phyloP scores from a whole-genome alignment of 106 monocot species.

The Amphibolis antarctica region DNA sequence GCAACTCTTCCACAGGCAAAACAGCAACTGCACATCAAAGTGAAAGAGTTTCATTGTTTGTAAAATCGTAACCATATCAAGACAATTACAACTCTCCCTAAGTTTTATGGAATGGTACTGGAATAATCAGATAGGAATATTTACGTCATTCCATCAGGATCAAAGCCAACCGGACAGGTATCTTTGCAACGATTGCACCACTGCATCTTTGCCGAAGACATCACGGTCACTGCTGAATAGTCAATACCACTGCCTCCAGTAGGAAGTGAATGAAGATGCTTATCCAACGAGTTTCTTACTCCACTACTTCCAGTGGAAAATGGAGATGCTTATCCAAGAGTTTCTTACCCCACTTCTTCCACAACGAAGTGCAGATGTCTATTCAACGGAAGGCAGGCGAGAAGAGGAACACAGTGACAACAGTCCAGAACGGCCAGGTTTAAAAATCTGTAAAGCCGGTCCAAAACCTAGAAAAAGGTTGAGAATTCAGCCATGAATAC shows the following conservation, averaged over 20 bases:
- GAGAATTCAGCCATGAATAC: too few relatives aligned
- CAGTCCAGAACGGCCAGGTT: too few relatives aligned
- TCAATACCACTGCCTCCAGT: not conserved
- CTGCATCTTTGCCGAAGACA: not conserved
- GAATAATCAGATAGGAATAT: not conserved
- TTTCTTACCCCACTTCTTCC: too few relatives aligned
- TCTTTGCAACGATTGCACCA: conserved; percentile 22
- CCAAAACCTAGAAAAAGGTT: too few relatives aligned
- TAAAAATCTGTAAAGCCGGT: too few relatives aligned
- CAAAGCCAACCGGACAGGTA: not conserved
- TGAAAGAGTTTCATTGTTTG: not conserved
- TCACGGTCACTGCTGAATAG: not conserved
- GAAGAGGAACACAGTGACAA: too few relatives aligned
- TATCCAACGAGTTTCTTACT: too few relatives aligned
- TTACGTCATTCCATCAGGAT: conserved; percentile 11
- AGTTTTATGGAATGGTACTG: not conserved
- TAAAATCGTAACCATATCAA: not conserved
- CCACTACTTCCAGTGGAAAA: too few relatives aligned
- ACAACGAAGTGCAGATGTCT: too few relatives aligned
- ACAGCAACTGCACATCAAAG: conserved; percentile 42
- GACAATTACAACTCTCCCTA: not conserved
- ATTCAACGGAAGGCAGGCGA: too few relatives aligned
- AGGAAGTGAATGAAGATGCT: not conserved
- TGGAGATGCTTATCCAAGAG: too few relatives aligned
- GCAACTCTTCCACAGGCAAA: conserved; percentile 50